Conservation (phyloP, 805 yeast species). For the Yarrowia porcina region DNA sequence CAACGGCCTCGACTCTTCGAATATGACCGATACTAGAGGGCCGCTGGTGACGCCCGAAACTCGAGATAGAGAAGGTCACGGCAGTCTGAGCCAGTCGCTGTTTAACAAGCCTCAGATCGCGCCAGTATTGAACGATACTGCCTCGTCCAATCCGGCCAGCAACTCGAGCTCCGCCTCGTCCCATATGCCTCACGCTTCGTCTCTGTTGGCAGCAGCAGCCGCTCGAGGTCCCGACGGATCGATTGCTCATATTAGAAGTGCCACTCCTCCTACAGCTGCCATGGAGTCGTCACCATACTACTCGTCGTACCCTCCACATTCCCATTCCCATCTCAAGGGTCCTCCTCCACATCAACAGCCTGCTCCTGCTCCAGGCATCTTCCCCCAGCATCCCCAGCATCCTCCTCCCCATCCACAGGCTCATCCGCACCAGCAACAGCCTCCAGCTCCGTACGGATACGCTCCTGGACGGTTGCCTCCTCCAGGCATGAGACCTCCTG, state of each 20-base stretch:
- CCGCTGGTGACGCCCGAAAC: background rate
- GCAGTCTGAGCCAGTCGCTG: background rate
- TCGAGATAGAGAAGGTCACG: background rate
- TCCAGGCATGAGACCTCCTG: background rate
- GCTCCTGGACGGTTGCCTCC: background rate
- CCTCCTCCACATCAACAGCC: background rate
- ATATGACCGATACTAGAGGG: slow-evolving; percentile 1
- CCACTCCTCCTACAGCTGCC: background rate
- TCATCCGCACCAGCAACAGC: background rate
- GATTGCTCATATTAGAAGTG: background rate
- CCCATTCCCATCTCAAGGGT: background rate
- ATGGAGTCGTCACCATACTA: background rate
- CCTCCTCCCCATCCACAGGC: background rate
- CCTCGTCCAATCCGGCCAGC: background rate
- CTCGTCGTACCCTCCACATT: background rate
- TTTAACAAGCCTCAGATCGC: slow-evolving; percentile 14
- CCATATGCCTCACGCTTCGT: background rate
- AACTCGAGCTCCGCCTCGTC: background rate
- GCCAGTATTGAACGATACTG: background rate
- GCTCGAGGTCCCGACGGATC: background rate
- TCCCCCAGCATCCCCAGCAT: background rate
- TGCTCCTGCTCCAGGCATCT: background rate
- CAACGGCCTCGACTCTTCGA: background rate
- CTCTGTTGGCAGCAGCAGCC: background rate
- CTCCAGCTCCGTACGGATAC: background rate